Evolutionary conservation across 495 filamentous ascomycete species (phyloP), one percentile per base, ranked within the genome.

Genomic region (Hypoxylon trugodes): DNA sequence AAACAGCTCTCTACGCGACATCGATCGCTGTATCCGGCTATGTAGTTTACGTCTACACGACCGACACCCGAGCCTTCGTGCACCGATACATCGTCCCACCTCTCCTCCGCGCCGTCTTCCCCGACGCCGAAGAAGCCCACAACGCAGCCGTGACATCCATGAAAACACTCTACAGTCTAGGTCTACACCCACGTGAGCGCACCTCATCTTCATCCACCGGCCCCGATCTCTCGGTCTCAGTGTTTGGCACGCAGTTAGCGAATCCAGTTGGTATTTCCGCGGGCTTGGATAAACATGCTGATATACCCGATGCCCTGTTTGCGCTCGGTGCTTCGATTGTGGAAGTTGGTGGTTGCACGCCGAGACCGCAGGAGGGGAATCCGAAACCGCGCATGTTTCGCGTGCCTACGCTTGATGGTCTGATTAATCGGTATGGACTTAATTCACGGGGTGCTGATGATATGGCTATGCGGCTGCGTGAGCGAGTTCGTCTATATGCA

Each of bases 381-480:
- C 86, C 88, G 0, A 87, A 86, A 55, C 93, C 95, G 0, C 85
- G 95, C 32, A 91, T 98, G 8, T 98, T 94, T 75, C 86, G 95
- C 7, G 63, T 98, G 0, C 87, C 89, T 1, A 87, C 84, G 3
- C 85, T 96, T 50, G 87, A 93, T 37, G 91, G 88, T 8, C 80
- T 98, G 71, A 90, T 98, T 75, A 98, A 98, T 73, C 88, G 96
- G 6, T 98, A 97, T 74, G 96, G 95, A 0, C 84, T 98, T 59
- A 97, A 97, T 73, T 95, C 90, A 13, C 84, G 89, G 54, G 95
- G 95, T 6, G 93, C 91, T 2, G 93, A 96, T 61, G 81, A 87
- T 65, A 90, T 96, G 79, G 92, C 95, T 0, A 86, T 85, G 64
- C 82, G 88, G 2, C 77, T 98, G 62, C 83, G 93, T 40, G 86